phyloP scores from a whole-genome alignment of 208 protist genomes.

The Acanthamoeba culbertsoni region DNA sequence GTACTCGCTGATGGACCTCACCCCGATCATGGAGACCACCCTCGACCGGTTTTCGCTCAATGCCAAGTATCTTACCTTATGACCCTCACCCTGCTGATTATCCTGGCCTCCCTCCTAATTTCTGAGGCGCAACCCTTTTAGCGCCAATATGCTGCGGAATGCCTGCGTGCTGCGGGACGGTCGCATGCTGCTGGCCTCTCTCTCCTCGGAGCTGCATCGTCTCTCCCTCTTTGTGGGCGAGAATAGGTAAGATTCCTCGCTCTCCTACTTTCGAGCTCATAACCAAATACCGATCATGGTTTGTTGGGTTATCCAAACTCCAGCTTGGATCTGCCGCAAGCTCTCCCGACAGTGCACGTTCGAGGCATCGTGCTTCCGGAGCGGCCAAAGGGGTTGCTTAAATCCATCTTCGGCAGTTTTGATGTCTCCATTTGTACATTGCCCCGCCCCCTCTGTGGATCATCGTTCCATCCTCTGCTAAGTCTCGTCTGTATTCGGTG shows the following conservation, averaged over 20 bases:
- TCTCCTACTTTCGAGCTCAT: not conserved
- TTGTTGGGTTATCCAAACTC: not conserved
- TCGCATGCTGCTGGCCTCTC: not conserved
- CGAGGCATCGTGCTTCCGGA: not conserved
- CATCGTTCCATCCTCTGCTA: not conserved
- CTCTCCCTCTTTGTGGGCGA: not conserved
- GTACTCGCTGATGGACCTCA: slow-evolving; percentile 31
- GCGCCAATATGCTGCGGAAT: not conserved
- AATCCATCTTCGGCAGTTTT: not conserved
- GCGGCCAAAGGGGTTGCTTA: not conserved
- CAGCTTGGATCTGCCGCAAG: not conserved
- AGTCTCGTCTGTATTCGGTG: not conserved
- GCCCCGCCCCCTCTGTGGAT: not conserved
- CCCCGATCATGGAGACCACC: not conserved
- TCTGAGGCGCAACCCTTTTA: not conserved
- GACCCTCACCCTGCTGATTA: not conserved
- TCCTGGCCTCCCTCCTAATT: not conserved
- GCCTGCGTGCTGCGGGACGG: not conserved
- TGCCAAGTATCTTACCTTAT: not conserved
- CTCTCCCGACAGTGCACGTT: not conserved
- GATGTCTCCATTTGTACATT: not conserved
- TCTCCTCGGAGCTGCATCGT: not conserved
- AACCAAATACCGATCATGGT: not conserved
- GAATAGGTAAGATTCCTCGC: not conserved
- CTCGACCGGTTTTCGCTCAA: not conserved